A percentile compares a stretch with the other conserved stretches of the same genome.
Evolutionary conservation across 257 asterid species (phyloP).

Genomic region (Fraxinus quadrangulata): DNA sequence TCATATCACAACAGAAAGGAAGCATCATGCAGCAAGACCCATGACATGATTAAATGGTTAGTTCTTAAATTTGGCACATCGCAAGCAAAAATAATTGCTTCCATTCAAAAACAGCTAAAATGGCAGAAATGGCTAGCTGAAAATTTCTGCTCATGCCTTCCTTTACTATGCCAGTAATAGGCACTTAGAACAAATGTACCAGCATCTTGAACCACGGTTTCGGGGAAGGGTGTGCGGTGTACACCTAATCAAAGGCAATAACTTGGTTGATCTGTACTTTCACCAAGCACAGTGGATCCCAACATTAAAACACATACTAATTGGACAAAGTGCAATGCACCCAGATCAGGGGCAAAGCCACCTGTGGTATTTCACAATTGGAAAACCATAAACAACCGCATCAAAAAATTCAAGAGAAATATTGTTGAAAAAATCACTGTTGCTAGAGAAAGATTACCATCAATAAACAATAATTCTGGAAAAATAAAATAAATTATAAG

Average conservation of each 20-base stretch:
- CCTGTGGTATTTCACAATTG: too few species aligned
- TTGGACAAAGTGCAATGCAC: not conserved
- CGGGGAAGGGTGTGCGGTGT: not conserved
- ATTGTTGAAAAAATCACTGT: too few species aligned
- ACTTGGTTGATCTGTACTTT: not conserved
- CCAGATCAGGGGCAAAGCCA: too few species aligned
- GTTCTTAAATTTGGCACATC: not conserved
- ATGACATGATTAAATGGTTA: not conserved
- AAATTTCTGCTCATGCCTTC: not conserved
- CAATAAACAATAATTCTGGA: too few species aligned
- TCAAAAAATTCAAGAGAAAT: too few species aligned
- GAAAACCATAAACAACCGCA: too few species aligned
- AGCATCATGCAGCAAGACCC: conserved; percentile 3
- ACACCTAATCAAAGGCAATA: not conserved
- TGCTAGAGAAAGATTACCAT: too few species aligned
- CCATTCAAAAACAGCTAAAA: not conserved
- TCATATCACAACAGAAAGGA: not conserved
- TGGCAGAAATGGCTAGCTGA: not conserved
- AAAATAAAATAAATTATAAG: too few species aligned
- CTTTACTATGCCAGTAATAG: not conserved
- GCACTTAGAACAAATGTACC: not conserved
- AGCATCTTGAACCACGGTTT: not conserved
- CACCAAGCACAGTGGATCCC: not conserved
- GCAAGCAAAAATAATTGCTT: not conserved
- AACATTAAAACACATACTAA: not conserved